Evolutionary conservation across 1,139 yeast species (phyloP).

Genomic region (Suhomyces maxii): DNA sequence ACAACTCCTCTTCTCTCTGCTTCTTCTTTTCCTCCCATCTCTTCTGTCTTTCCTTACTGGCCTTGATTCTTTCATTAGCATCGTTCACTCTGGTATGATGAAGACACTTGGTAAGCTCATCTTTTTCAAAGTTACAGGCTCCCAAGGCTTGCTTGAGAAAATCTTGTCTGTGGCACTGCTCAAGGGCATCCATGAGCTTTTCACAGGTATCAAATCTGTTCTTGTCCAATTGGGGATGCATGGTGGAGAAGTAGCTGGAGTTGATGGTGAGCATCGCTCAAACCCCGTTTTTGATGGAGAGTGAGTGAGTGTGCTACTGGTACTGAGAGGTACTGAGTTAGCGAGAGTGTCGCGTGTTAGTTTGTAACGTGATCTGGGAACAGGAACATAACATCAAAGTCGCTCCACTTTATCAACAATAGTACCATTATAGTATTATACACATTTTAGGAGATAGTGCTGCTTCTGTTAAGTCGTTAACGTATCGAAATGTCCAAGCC

Average conservation of each 20-base stretch:
- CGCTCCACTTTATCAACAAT: not conserved
- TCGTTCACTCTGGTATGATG: constrained; percentile 74
- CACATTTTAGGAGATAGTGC: no score
- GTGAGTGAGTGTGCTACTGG: not conserved
- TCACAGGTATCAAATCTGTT: constrained; percentile 61
- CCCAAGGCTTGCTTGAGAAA: constrained; percentile 78
- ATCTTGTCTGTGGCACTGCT: constrained; percentile 80
- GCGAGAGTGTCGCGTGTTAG: no score
- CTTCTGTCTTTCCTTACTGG: constrained; percentile 58
- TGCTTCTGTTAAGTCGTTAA: no score
- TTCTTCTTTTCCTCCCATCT: constrained; percentile 57
- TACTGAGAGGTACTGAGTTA: not conserved
- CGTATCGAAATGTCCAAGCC: constrained; percentile 7
- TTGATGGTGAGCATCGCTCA: not conserved
- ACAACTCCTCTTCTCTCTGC: constrained; percentile 70
- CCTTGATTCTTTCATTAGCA: constrained; percentile 60
- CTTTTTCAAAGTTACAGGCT: constrained; percentile 80
- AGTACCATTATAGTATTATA: not conserved
- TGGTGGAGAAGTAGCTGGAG: constrained; percentile 10
- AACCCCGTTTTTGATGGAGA: not conserved
- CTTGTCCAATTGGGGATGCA: constrained; percentile 52
- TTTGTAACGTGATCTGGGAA: not conserved
- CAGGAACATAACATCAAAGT: not conserved
- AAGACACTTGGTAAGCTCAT: constrained; percentile 74
- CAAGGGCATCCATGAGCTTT: constrained; percentile 81